Evolutionary conservation across 768 basidiomycete genomes (phyloP).

Genomic region (Xanthoconium purpureum): DNA sequence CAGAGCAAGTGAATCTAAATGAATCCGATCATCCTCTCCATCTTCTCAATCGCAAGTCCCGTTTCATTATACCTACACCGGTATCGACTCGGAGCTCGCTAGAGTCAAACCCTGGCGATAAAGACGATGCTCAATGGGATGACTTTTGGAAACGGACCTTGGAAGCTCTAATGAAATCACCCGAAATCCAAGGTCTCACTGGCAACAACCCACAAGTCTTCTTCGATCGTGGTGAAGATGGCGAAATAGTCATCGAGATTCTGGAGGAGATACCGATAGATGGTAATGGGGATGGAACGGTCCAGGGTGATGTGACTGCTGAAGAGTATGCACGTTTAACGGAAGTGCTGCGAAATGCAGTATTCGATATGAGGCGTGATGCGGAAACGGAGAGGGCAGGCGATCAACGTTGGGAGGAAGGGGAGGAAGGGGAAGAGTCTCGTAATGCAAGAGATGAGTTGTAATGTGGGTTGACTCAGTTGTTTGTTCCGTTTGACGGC

Average conservation of each 20-base stretch:
- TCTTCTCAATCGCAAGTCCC: slow-evolving; percentile 45
- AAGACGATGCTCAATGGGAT: slow-evolving; percentile 17
- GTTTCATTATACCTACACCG: slow-evolving; percentile 41
- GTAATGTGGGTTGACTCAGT: slow-evolving; percentile 27
- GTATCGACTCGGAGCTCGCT: slow-evolving; percentile 17
- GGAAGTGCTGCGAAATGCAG: slow-evolving; percentile 51
- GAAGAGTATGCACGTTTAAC: slow-evolving; percentile 44
- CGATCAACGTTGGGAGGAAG: slow-evolving; percentile 26
- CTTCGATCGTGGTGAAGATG: slow-evolving; percentile 41
- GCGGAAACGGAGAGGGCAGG: slow-evolving; percentile 21
- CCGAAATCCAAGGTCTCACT: slow-evolving; percentile 28
- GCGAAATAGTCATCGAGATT: slow-evolving; percentile 43
- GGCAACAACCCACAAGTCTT: slow-evolving; percentile 37
- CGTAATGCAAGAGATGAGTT: slow-evolving; percentile 31
- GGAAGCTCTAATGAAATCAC: slow-evolving; percentile 29
- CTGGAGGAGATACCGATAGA: slow-evolving; percentile 44
- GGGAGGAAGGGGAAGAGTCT: slow-evolving; percentile 33
- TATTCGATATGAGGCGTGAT: slow-evolving; percentile 46
- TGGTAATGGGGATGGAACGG: slow-evolving; percentile 19
- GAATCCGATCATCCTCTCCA: slow-evolving; percentile 57
- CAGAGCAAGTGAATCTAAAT: slow-evolving; percentile 37
- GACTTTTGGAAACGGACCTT: slow-evolving; percentile 29
- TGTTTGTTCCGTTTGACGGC: slow-evolving; percentile 10
- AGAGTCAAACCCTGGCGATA: slow-evolving; percentile 15
- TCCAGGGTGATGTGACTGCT: slow-evolving; percentile 32